Conservation (phyloP, 73 alveolate species). For the Blepharisma japonicum region DNA sequence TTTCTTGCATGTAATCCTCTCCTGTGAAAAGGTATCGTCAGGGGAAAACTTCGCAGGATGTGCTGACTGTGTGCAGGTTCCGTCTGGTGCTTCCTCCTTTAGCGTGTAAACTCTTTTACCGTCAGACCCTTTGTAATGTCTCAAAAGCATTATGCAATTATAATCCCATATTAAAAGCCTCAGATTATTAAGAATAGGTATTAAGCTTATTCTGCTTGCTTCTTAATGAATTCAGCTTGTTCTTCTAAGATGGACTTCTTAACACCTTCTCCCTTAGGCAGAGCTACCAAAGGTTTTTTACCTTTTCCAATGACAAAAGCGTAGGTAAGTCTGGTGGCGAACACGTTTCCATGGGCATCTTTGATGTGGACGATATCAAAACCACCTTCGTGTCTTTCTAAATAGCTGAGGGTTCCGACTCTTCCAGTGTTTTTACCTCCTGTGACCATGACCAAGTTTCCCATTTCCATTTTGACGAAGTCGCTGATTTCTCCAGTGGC, state of each 20-base stretch:
- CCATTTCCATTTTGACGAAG: slow-evolving; percentile 85
- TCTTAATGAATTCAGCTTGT: background rate
- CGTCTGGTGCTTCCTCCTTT: slow-evolving; percentile 46
- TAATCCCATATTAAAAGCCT: too few species aligned
- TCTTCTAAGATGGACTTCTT: slow-evolving; percentile 33
- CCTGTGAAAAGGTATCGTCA: slow-evolving; percentile 78
- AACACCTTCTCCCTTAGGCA: slow-evolving; percentile 80
- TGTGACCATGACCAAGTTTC: slow-evolving; percentile 73
- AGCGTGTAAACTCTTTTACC: slow-evolving; percentile 33
- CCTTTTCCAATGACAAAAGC: slow-evolving; percentile 95
- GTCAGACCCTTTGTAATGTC: slow-evolving; percentile 29
- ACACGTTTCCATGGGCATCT: slow-evolving; percentile 90
- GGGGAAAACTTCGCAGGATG: slow-evolving; percentile 91
- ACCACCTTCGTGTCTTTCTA: slow-evolving; percentile 95
- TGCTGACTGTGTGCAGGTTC: slow-evolving; percentile 73
- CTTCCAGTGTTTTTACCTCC: slow-evolving; percentile 94
- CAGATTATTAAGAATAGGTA: too few species aligned
- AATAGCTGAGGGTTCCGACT: slow-evolving; percentile 88
- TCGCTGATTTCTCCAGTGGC: slow-evolving; percentile 80
- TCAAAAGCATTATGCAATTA: slow-evolving; percentile 23
- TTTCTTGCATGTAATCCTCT: slow-evolving; percentile 77
- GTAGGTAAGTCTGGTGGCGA: slow-evolving; percentile 93
- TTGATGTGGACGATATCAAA: slow-evolving; percentile 90
- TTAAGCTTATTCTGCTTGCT: too few species aligned
- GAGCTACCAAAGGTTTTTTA: slow-evolving; percentile 87